phyloP scores from a whole-genome alignment of 768 basidiomycete genomes.

The Suillus brevipes region DNA sequence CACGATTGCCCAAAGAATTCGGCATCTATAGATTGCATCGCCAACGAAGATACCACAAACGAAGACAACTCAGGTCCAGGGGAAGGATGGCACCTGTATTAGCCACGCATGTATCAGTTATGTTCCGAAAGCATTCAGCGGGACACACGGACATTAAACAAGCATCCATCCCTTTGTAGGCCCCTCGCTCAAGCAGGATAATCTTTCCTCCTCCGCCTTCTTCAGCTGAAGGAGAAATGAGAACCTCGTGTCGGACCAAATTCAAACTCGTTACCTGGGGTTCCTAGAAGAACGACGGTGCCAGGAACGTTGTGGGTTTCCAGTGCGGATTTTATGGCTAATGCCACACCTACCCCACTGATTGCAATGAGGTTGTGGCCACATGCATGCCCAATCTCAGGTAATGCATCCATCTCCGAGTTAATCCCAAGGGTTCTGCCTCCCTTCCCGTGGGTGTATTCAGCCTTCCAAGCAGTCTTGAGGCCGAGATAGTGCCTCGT shows the following conservation, averaged over 20 bases:
- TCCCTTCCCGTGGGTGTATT: constrained; percentile 56
- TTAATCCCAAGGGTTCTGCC: constrained; percentile 76
- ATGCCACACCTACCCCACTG: constrained; percentile 70
- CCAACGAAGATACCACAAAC: constrained; percentile 54
- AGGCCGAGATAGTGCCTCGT: constrained; percentile 70
- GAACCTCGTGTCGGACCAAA: constrained; percentile 1
- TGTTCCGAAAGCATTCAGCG: constrained; percentile 5
- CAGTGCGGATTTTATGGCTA: constrained; percentile 71
- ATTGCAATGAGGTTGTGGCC: constrained; percentile 85
- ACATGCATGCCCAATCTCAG: constrained; percentile 63
- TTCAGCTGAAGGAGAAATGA: constrained; percentile 52
- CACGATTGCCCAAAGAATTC: constrained; percentile 79
- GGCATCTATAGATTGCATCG: constrained; percentile 63
- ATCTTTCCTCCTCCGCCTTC: constrained; percentile 80
- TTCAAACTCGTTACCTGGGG: constrained; percentile 51
- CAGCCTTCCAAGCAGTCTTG: constrained; percentile 77
- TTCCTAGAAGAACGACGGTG: constrained; percentile 73
- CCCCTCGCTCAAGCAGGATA: constrained; percentile 70
- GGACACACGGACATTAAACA: constrained; percentile 62
- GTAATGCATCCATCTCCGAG: constrained; percentile 71
- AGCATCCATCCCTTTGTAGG: constrained; percentile 77
- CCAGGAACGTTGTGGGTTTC: constrained; percentile 62
- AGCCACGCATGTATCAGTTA: constrained; percentile 16
- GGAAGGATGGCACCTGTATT: constrained; percentile 69
- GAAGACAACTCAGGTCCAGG: constrained; percentile 53